Percentiles rank a stretch among this genome's conserved stretches.
These are phyloP conservation scores for Musa troglodytarum DNA, from an alignment of 176 grass and related monocot species.

Conservation along the genomic window DNA sequence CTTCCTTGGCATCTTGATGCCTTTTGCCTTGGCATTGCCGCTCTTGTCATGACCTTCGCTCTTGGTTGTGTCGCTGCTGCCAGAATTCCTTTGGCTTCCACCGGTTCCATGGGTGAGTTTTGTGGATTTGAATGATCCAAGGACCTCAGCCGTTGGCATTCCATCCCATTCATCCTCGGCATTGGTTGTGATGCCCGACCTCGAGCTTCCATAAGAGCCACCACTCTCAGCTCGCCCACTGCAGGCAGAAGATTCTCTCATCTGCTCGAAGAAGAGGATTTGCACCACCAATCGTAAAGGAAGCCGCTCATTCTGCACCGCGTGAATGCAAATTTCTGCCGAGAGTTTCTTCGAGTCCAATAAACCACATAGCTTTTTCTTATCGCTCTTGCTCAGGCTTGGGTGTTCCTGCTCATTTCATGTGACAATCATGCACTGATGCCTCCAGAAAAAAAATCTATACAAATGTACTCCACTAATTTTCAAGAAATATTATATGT, in stretches of 20 bases:
- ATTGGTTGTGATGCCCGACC: conserved; percentile 66
- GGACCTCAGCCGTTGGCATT: conserved; percentile 37
- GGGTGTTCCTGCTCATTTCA: conserved; percentile 63
- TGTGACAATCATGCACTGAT: neutral
- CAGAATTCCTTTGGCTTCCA: conserved; percentile 1
- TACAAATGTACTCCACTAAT: too few species aligned
- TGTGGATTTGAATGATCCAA: conserved; percentile 32
- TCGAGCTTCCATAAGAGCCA: conserved; percentile 82
- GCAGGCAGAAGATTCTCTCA: conserved; percentile 40
- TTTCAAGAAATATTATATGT: neutral
- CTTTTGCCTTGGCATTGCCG: conserved; percentile 40
- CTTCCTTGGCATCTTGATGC: conserved; percentile 34
- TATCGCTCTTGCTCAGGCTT: conserved; percentile 63
- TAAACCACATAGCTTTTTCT: conserved; percentile 68
- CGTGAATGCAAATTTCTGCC: conserved; percentile 52
- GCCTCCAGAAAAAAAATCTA: neutral
- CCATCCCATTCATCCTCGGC: conserved; percentile 78
- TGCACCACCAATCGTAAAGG: conserved; percentile 75
- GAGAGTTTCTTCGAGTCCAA: conserved; percentile 84
- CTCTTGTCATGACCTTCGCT: conserved; percentile 26
- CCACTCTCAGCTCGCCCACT: conserved; percentile 48
- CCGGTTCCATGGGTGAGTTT: conserved; percentile 18
- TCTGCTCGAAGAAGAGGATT: conserved; percentile 79
- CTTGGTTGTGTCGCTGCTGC: conserved; percentile 4
- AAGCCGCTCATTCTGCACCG: conserved; percentile 84